Base-by-base conservation (phyloP, 73 alveolate genomes). In the Stentor coeruleus region DNA sequence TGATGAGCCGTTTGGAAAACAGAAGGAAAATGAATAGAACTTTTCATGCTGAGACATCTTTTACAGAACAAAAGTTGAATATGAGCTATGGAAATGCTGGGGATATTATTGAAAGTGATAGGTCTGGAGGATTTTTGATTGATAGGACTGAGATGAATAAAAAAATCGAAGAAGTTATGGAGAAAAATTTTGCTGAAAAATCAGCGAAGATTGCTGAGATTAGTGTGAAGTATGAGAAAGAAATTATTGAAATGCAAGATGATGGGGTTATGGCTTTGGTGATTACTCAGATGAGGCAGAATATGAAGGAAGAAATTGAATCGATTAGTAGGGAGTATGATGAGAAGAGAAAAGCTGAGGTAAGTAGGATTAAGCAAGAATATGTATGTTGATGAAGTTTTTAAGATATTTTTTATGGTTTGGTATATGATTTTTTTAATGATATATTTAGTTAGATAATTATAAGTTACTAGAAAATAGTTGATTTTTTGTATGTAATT, bases 261-360 rank as follows among this genome's bases (percentile, higher is more conserved):
- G 81, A 35, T 41, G 85, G 85, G 20, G 85, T 30, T 11, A 49
- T 59, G 41, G 39, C 81, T 20, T 39, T 77, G 20, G 81, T 39
- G 14, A 49, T 77, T 38, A 20, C 38, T 1, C 81, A 30, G 40
- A 77, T 49, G 81, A 39, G 40, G 81, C 36, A 77, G 40, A 39
- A 40, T 59, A 39, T 77, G 81, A 39, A 49, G 85, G 74, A 77
- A 33, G 41, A 77, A 59, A 77, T 40, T 35, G 28, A 77, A 77
- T 33, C 6, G 1, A 38, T 39, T 6, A 33, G 38, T 30, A 39
- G n/a, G 49, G 55, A 77, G 39, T 30, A 28, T 36, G 55, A 39
- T 35, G n/a, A n/a, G 38, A 6, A 35, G 40, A 15, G 85, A 41
- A 77, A 49, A 39, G 75, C 14, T 15, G n/a, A 59, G 55, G 39